These are phyloP conservation scores for Leccinum arenicola DNA, from an alignment of 768 basidiomycete genomes.

Conservation along the genomic window DNA sequence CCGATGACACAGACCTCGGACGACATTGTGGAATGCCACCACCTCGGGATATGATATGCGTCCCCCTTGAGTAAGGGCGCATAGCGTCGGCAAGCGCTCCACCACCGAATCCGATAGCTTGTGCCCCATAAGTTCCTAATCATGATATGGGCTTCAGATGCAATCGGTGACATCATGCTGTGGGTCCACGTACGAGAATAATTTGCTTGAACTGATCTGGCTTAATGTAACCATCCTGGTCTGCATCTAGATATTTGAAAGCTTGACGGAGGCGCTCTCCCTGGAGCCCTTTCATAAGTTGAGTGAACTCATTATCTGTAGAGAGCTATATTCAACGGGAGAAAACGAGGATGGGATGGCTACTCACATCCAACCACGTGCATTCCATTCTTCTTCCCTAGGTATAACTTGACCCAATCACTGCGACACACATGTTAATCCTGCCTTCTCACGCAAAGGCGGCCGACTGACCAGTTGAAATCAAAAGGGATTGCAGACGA, in stretches of 20 bases:
- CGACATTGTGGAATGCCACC: constrained; percentile 94
- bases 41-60: constrained; percentile 96
- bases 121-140: constrained; percentile 92
- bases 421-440: constrained; percentile 35
- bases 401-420: constrained; percentile 95
- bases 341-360: background rate
- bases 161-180: background rate
- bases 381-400: constrained; percentile 87
- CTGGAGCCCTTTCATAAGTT: constrained; percentile 97
- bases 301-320: constrained; percentile 93
- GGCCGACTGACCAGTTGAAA: constrained; percentile 72
- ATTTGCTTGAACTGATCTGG: constrained; percentile 95
- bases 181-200: constrained; percentile 65
- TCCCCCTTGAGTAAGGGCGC: constrained; percentile 83
- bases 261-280: constrained; percentile 96
- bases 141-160: background rate
- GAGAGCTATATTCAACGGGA: constrained; percentile 8
- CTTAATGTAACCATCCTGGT: constrained; percentile 90
- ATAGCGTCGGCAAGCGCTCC: constrained; percentile 88
- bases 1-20: constrained; percentile 58
- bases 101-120: constrained; percentile 94
- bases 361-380: constrained; percentile 89
- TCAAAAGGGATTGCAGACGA: constrained; percentile 88
- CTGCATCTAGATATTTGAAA: constrained; percentile 86
- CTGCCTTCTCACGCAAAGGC: background rate